Percentiles rank a stretch among this genome's conserved stretches.
These are phyloP conservation scores for Geosmithia flava DNA, from an alignment of 2,329 filamentous ascomycete species.

Conservation along the genomic window DNA sequence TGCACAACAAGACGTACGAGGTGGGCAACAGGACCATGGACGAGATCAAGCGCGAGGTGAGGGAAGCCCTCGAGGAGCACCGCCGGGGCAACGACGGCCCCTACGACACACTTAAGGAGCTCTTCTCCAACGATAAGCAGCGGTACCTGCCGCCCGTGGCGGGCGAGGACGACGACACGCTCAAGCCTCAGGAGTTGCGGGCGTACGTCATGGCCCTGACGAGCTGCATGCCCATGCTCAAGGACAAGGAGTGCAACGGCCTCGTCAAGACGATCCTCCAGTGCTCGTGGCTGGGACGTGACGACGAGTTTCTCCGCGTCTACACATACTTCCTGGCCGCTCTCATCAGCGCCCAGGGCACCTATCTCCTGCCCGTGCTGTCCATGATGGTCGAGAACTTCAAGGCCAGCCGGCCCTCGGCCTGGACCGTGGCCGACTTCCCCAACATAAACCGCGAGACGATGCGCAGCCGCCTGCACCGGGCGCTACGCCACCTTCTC, in stretches of 20 bases:
- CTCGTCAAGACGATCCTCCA: conserved; percentile 46
- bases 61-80: conserved; percentile 43
- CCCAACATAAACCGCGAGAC: conserved; percentile 47
- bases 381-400: conserved; percentile 75
- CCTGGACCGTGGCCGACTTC: conserved; percentile 38
- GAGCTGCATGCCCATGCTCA: conserved; percentile 45
- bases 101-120: conserved; percentile 48
- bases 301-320: conserved; percentile 51
- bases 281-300: conserved; percentile 53
- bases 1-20: conserved; percentile 43
- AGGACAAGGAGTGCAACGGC: conserved; percentile 43
- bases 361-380: conserved; percentile 62
- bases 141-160: conserved; percentile 23
- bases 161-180: conserved; percentile 32
- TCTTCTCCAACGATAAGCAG: conserved; percentile 39
- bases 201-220: conserved; percentile 52
- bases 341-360: conserved; percentile 71
- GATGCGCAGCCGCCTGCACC: conserved; percentile 65
- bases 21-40: conserved; percentile 39
- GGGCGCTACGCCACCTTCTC: conserved; percentile 62
- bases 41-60: conserved; percentile 42
- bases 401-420: conserved; percentile 32
- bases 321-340: conserved; percentile 58
- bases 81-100: conserved; percentile 43
- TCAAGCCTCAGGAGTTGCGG: conserved; percentile 43